Evolutionary conservation across 208 protist species (phyloP), one percentile per base, ranked within the genome.

Genomic region (Trypanosomatidae sp.): DNA sequence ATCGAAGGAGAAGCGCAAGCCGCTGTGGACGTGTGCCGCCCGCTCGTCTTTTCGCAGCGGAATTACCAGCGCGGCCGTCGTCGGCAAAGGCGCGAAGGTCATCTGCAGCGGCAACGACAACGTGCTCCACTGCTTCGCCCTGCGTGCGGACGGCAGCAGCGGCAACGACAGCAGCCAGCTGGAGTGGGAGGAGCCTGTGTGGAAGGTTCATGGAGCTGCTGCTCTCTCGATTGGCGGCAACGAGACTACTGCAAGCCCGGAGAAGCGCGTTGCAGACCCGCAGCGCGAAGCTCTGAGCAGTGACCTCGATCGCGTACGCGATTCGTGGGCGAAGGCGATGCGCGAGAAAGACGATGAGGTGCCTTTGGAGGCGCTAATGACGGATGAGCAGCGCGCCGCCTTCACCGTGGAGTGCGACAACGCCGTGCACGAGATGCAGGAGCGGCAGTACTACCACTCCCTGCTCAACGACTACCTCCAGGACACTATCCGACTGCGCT

Each of bases 381-480:
- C 94, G n/a, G 74, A 68, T 30, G 56, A 73, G 19, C 81, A 94
- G 44, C 79, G 88, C 66, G 77, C 82, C 13, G 69, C 81, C n/a
- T 95, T 96, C 69, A 77, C 71, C 28, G 74, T 60, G 22, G 80
- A 83, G 62, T 94, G 90, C 66, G 84, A 91, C 0, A 73, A 73
- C 13, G 80, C 83, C 41, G 87, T 95, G 36, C 60, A 85, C 9
- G 68, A 85, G 36, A 88, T 93, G 74, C 85, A 80, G 36, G 84
- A 91, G 67, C 66, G 83, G 15, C 85, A 92, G 60, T 91, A 93
- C 75, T 95, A 93, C 74, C 73, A 75, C 66, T 69, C 83, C 17
- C 76, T 95, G 15, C 52, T 84, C 39, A 96, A 95, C 69, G 85
- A 95, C 52, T 95, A 91, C 78, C 74, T 91, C 28, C 90, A 93